Conservation (phyloP, 345 rosid genomes). For the Pistacia vera region DNA sequence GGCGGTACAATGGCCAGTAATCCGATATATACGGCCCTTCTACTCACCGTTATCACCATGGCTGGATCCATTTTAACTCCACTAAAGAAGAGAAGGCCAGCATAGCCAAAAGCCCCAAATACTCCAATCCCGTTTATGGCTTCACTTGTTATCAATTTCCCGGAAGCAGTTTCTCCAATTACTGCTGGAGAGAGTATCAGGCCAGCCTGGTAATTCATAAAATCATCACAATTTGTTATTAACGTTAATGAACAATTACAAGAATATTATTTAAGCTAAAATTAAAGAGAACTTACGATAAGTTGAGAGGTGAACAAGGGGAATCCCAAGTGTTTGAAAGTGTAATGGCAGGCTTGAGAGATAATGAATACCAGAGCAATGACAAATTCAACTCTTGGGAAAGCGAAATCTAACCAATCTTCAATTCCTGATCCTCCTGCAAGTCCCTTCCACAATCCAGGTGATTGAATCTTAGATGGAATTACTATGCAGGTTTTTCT, state of each 20-base stretch:
- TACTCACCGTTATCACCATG: conserved; percentile 12
- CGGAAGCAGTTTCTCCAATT: not conserved
- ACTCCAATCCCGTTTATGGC: conserved; percentile 32
- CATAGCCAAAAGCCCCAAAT: conserved; percentile 37
- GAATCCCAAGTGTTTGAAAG: not conserved
- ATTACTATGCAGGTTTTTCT: not conserved
- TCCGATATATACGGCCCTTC: conserved; percentile 22
- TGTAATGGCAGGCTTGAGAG: not conserved
- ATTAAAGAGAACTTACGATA: not conserved
- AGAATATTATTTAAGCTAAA: not conserved
- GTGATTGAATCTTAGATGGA: not conserved
- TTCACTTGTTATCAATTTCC: not conserved
- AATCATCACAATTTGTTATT: not conserved
- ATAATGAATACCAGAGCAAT: not conserved
- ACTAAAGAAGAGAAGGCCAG: conserved; percentile 17
- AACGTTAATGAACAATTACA: not conserved
- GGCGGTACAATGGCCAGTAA: conserved; percentile 26
- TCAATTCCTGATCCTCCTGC: not conserved
- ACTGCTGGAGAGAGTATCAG: conserved; percentile 10
- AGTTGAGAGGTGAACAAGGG: not conserved
- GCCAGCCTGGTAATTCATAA: conserved; percentile 25
- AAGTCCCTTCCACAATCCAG: not conserved
- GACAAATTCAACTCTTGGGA: not conserved
- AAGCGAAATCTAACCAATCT: not conserved
- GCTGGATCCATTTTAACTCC: conserved; percentile 38